phyloP scores from a whole-genome alignment of 257 asterid genomes.

The Ballota nigra region DNA sequence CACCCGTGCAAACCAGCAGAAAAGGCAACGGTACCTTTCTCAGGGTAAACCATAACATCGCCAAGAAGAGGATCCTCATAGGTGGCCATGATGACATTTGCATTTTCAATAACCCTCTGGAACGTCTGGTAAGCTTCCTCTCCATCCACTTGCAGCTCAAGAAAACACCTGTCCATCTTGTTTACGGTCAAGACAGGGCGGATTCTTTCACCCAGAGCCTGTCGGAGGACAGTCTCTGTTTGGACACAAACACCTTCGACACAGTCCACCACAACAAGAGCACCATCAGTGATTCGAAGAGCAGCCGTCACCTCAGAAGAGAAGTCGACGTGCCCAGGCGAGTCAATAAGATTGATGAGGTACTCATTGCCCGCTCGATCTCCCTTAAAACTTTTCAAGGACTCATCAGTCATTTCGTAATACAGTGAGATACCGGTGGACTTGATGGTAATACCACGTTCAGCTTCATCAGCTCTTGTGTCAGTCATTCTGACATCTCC shows the following conservation, averaged over 20 bases:
- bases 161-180: constrained; percentile 57
- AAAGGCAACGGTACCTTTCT: constrained; percentile 44
- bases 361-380: constrained; percentile 45
- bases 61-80: constrained; percentile 49
- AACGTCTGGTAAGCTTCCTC: constrained; percentile 53
- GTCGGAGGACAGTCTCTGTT: constrained; percentile 49
- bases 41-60: constrained; percentile 46
- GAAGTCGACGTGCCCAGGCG: constrained; percentile 53
- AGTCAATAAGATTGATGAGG: constrained; percentile 51
- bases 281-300: constrained; percentile 50
- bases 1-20: constrained; percentile 47
- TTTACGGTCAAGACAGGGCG: constrained; percentile 48
- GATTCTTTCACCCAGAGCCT: constrained; percentile 49
- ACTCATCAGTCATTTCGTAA: constrained; percentile 41
- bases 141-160: constrained; percentile 51
- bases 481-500: constrained; percentile 59
- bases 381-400: constrained; percentile 42
- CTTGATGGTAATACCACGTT: constrained; percentile 56
- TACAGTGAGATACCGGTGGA: constrained; percentile 57
- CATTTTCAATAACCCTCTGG: constrained; percentile 48
- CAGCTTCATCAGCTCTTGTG: constrained; percentile 64
- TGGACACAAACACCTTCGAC: constrained; percentile 50
- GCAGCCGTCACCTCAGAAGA: constrained; percentile 53
- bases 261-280: constrained; percentile 51
- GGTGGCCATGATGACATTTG: constrained; percentile 50